Conservation (phyloP, 352 stramenopile species). For the Phytopythium vexans region DNA sequence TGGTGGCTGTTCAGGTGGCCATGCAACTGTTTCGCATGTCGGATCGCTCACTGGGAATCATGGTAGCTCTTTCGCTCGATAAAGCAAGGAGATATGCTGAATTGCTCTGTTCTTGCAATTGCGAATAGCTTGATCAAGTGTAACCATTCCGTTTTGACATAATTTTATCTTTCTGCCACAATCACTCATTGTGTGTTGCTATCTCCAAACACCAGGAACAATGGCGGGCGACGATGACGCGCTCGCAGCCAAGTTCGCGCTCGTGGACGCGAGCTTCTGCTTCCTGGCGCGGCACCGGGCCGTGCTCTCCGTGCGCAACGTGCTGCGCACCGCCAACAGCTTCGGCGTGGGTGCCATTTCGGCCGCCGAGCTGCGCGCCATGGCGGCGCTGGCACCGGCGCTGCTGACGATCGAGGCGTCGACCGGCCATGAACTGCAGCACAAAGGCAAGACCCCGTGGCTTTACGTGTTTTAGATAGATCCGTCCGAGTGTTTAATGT, state of each 20-base stretch:
- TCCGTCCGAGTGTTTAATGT: conserved; percentile 1
- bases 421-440: conserved; percentile 22
- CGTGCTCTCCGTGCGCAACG: conserved; percentile 39
- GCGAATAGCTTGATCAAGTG: too few relatives aligned
- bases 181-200: too few relatives aligned
- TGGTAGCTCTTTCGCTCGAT: too few relatives aligned
- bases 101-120: too few relatives aligned
- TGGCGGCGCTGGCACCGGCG: conserved; percentile 43
- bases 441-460: conserved; percentile 13
- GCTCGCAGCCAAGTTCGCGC: conserved; percentile 46
- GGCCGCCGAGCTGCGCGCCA: conserved; percentile 27
- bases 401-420: conserved; percentile 36
- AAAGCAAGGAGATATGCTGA: too few relatives aligned
- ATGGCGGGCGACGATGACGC: background rate
- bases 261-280: conserved; percentile 63
- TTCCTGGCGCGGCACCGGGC: conserved; percentile 56
- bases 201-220: too few relatives aligned
- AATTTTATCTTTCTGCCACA: too few relatives aligned
- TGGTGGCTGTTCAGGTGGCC: too few relatives aligned
- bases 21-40: too few relatives aligned
- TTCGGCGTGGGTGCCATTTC: conserved; percentile 38
- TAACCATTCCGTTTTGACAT: too few relatives aligned
- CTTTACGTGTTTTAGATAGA: background rate
- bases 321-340: conserved; percentile 62
- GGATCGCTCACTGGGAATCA: too few relatives aligned